Evolutionary conservation across 2,329 filamentous ascomycete genomes (phyloP).

Genomic region (Furcasterigmium sp.): DNA sequence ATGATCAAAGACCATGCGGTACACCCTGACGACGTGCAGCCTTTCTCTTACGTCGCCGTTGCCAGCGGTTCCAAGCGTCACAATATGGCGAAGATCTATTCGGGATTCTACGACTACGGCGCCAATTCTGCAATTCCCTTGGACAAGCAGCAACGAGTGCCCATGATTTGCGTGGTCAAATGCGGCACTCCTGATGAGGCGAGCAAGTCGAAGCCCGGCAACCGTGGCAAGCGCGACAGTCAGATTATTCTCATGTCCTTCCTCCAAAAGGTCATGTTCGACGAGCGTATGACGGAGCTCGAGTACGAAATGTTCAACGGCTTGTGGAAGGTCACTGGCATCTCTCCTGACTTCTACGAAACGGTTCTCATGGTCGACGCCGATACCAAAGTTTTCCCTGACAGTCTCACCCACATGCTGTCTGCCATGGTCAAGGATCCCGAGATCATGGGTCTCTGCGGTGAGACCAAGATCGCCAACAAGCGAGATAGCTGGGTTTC

Average conservation of each 20-base stretch:
- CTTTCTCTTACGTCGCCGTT: conserved; percentile 95
- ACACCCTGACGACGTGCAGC: conserved; percentile 73
- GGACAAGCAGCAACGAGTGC: conserved; percentile 92
- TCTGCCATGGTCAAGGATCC: conserved; percentile 99
- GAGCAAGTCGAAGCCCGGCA: conserved; percentile 80
- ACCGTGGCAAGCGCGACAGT: conserved; percentile 97
- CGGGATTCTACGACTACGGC: conserved; percentile 97
- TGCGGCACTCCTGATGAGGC: conserved; percentile 88
- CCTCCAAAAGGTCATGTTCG: conserved; percentile 99
- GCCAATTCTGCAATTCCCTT: conserved; percentile 68
- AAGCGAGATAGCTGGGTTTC: conserved; percentile 93
- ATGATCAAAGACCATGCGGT: conserved; percentile 95
- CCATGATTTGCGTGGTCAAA: conserved; percentile 96
- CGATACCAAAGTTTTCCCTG: conserved; percentile 98
- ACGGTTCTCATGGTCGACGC: conserved; percentile 98
- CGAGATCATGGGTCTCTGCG: conserved; percentile 97
- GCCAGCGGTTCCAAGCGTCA: conserved; percentile 94
- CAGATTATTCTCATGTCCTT: conserved; percentile 99
- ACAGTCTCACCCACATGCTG: conserved; percentile 97
- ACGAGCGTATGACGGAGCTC: conserved; percentile 98
- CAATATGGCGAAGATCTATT: conserved; percentile 99
- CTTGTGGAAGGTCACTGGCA: conserved; percentile 96
- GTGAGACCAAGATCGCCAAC: conserved; percentile 99
- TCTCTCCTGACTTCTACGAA: conserved; percentile 97
- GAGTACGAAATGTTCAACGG: conserved; percentile 99